phyloP scores from a whole-genome alignment of 495 filamentous ascomycete species.

The Extremus antarcticus region DNA sequence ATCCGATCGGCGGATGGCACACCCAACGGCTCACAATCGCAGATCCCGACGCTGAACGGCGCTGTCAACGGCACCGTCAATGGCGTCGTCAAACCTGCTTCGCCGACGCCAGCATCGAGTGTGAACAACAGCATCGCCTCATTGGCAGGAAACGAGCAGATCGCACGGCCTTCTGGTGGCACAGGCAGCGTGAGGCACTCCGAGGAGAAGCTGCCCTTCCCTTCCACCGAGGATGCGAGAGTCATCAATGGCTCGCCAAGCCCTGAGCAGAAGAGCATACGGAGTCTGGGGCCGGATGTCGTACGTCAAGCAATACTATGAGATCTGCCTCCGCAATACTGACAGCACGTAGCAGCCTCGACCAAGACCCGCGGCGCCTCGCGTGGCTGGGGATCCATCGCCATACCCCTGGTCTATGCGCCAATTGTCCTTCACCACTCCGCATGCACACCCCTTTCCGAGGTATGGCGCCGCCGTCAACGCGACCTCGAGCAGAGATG shows the following conservation, averaged over 20 bases:
- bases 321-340: background rate
- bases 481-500: slow-evolving; percentile 83
- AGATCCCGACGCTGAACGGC: slow-evolving; percentile 29
- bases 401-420: slow-evolving; percentile 96
- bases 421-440: slow-evolving; percentile 70
- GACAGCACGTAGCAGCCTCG: slow-evolving; percentile 1
- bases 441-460: slow-evolving; percentile 81
- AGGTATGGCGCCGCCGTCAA: slow-evolving; percentile 97
- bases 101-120: slow-evolving; percentile 48
- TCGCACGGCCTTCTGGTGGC: background rate
- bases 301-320: background rate
- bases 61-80: slow-evolving; percentile 2
- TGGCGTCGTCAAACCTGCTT: slow-evolving; percentile 23
- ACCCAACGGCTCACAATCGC: slow-evolving; percentile 10
- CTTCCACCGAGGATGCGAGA: background rate
- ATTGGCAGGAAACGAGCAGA: slow-evolving; percentile 27
- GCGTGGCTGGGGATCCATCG: background rate
- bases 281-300: background rate
- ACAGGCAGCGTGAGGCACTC: background rate
- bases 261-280: slow-evolving; percentile 39
- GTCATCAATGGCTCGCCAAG: slow-evolving; percentile 29
- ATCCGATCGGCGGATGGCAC: slow-evolving; percentile 30
- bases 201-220: slow-evolving; percentile 1
- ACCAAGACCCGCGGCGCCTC: background rate
- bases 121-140: slow-evolving; percentile 56